Conservation (phyloP, 345 rosid species). For the Rhodomyrtus tomentosa region DNA sequence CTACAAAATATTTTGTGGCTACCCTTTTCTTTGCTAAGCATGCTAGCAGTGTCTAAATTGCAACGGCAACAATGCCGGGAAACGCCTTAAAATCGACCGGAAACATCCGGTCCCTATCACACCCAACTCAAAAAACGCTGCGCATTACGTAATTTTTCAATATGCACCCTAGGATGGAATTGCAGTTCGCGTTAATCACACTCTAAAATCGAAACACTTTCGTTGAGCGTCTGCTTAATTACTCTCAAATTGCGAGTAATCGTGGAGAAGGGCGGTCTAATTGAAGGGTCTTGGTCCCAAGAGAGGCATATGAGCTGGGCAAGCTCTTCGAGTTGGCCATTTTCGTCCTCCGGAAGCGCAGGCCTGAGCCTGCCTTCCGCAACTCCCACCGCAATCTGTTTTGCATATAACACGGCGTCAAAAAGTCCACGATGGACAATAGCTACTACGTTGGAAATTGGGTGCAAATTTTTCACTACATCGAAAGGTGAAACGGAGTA, state of each 20-base stretch:
- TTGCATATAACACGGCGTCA: neutral
- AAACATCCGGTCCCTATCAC: neutral
- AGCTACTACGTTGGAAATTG: neutral
- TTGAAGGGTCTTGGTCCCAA: constrained; percentile 36
- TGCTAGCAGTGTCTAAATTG: neutral
- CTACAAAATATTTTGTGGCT: neutral
- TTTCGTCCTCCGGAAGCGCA: constrained; percentile 19
- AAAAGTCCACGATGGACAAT: neutral
- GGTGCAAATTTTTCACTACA: neutral
- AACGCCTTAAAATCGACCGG: neutral
- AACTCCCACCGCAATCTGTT: constrained; percentile 46
- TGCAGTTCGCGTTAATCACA: neutral
- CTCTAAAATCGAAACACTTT: neutral
- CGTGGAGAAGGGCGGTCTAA: constrained; percentile 29
- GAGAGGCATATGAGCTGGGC: constrained; percentile 21
- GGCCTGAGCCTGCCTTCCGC: constrained; percentile 45
- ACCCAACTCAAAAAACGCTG: neutral
- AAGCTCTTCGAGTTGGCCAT: constrained; percentile 15
- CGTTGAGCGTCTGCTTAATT: neutral
- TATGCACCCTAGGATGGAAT: neutral
- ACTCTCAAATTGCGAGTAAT: constrained; percentile 19
- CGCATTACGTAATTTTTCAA: neutral
- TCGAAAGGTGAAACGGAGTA: neutral
- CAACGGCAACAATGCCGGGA: neutral
- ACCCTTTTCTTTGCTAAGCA: neutral